These are phyloP conservation scores for Aspergillus hancockii DNA, from an alignment of 495 filamentous ascomycete species.

Conservation along the genomic window DNA sequence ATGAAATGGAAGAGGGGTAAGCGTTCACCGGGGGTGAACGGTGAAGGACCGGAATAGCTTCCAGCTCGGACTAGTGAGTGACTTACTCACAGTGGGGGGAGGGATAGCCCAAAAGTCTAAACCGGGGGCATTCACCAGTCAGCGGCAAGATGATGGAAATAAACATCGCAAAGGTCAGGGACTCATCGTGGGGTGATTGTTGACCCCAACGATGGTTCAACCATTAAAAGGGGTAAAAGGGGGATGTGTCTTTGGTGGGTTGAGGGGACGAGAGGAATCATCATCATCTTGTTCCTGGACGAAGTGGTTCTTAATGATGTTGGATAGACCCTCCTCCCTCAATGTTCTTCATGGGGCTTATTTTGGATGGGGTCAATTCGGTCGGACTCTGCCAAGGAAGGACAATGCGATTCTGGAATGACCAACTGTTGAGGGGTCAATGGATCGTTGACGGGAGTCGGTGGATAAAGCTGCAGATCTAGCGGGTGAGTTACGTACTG, in stretches of 20 bases:
- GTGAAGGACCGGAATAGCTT: background rate
- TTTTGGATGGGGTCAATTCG: background rate
- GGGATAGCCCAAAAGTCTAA: background rate
- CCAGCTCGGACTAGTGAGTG: background rate
- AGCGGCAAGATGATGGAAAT: background rate
- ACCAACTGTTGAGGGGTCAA: slow-evolving; percentile 4
- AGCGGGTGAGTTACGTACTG: slow-evolving; percentile 12
- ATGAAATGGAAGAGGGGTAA: slow-evolving; percentile 5
- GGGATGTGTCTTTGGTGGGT: background rate
- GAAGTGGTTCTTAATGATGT: background rate
- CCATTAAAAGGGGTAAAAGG: background rate
- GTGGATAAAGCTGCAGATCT: slow-evolving; percentile 12
- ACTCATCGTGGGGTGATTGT: slow-evolving; percentile 8
- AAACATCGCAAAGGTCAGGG: background rate
- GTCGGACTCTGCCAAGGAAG: background rate
- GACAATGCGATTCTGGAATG: background rate
- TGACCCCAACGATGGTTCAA: slow-evolving; percentile 10
- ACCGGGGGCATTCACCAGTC: background rate
- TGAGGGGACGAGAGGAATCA: background rate
- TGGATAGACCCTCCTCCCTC: background rate
- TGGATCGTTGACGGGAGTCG: slow-evolving; percentile 2
- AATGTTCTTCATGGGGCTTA: background rate
- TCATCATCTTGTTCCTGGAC: background rate
- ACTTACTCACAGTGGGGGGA: background rate
- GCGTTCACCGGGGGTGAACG: background rate